Evolutionary conservation across 1,284 basidiomycete genomes (phyloP).

Genomic region (Ganoderma boninense): DNA sequence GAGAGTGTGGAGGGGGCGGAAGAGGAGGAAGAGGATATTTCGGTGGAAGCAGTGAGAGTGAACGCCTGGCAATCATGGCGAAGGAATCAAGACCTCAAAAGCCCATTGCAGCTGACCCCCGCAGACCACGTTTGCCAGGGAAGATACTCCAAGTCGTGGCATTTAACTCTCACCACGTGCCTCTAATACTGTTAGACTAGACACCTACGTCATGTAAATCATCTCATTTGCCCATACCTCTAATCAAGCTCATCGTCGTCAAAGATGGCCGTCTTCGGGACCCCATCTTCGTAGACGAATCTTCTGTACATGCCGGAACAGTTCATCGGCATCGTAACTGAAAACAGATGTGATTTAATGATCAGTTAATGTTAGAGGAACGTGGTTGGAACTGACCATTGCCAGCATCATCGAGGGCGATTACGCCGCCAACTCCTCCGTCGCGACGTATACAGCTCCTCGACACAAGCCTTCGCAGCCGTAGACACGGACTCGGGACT

Average conservation of each 20-base stretch:
- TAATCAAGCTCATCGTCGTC: conserved; percentile 64
- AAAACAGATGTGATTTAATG: background rate
- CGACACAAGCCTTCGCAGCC: conserved; percentile 63
- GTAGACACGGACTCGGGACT: conserved; percentile 62
- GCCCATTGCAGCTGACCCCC: too few relatives aligned
- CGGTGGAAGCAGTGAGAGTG: too few relatives aligned
- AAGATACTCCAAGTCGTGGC: too few relatives aligned
- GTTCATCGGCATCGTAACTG: conserved; percentile 77
- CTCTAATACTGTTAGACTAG: too few relatives aligned
- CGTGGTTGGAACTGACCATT: conserved; percentile 36
- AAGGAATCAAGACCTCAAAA: too few relatives aligned
- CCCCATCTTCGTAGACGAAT: conserved; percentile 70
- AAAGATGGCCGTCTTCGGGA: conserved; percentile 80
- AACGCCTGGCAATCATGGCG: too few relatives aligned
- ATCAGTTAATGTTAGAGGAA: too few relatives aligned
- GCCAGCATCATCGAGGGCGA: conserved; percentile 61
- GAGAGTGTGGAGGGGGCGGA: too few relatives aligned
- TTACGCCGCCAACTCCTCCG: conserved; percentile 77
- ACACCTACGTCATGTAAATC: too few relatives aligned
- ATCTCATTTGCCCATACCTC: background rate
- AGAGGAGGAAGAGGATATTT: too few relatives aligned
- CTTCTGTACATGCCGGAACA: conserved; percentile 85
- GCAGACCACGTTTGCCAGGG: too few relatives aligned
- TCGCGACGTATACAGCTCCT: conserved; percentile 59
- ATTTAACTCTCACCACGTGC: too few relatives aligned